These are phyloP conservation scores for Fomitopsis pulvina DNA, from an alignment of 768 basidiomycete species.

Conservation along the genomic window DNA sequence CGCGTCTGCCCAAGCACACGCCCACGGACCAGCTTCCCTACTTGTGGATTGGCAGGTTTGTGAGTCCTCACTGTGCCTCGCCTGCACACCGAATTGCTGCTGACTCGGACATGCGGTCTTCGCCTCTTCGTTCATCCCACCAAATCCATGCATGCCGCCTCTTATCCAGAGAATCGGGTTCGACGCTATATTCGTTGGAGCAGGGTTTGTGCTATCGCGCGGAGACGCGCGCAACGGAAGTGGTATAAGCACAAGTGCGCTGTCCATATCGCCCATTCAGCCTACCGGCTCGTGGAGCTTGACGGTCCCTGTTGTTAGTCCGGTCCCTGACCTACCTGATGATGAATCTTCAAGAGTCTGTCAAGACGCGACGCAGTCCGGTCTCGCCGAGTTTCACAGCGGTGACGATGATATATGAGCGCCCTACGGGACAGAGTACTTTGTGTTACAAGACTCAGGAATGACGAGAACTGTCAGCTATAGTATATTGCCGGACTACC, in stretches of 20 bases:
- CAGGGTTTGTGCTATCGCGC: conserved; percentile 33
- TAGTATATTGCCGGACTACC: too few species aligned
- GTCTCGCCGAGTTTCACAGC: conserved; percentile 28
- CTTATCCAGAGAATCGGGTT: conserved; percentile 39
- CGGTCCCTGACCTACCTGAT: conserved; percentile 42
- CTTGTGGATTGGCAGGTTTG: conserved; percentile 1
- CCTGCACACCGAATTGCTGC: neutral
- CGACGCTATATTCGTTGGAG: conserved; percentile 35
- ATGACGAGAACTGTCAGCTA: too few species aligned
- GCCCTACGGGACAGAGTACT: conserved; percentile 21
- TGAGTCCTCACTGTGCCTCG: neutral
- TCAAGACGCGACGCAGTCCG: conserved; percentile 24
- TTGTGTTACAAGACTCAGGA: conserved; percentile 10
- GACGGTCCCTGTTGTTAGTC: conserved; percentile 24
- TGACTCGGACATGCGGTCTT: conserved; percentile 28
- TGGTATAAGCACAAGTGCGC: conserved; percentile 34
- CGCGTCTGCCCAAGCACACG: neutral
- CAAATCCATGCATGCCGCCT: conserved; percentile 31
- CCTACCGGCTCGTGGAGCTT: neutral
- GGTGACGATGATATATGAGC: conserved; percentile 21
- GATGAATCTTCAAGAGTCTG: conserved; percentile 29
- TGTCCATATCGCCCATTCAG: conserved; percentile 4
- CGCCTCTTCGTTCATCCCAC: conserved; percentile 29
- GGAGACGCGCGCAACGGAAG: conserved; percentile 39
- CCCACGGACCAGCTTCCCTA: neutral